A percentile compares a stretch with the other conserved stretches of the same genome.
These are phyloP conservation scores for Udeniomyces megalosporus DNA, from an alignment of 768 basidiomycete species.

Conservation along the genomic window DNA sequence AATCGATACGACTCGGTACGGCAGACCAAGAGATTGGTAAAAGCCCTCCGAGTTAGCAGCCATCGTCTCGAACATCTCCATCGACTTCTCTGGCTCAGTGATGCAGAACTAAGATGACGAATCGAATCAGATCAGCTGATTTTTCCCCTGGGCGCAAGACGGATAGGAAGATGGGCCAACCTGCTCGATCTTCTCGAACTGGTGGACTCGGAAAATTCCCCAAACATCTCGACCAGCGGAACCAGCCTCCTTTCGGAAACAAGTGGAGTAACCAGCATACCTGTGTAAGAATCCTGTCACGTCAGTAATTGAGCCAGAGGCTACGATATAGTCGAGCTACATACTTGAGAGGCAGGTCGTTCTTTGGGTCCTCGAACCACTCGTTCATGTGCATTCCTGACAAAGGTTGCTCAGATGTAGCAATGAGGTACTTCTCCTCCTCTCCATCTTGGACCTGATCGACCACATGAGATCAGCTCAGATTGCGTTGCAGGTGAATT, in stretches of 20 bases:
- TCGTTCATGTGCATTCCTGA: constrained; percentile 90
- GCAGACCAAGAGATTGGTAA: constrained; percentile 83
- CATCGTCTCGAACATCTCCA: constrained; percentile 88
- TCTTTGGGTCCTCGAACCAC: constrained; percentile 88
- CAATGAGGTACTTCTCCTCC: constrained; percentile 73
- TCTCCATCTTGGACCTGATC: constrained; percentile 11
- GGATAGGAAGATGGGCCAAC: constrained; percentile 20
- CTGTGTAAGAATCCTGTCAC: constrained; percentile 16
- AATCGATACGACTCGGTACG: constrained; percentile 84
- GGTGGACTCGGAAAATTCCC: constrained; percentile 99
- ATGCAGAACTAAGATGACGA: constrained; percentile 58
- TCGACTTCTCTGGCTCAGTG: constrained; percentile 84
- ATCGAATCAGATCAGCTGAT: no score
- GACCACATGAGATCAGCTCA: not conserved
- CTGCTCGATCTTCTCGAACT: constrained; percentile 94
- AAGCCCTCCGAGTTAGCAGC: constrained; percentile 76
- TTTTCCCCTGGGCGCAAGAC: no score
- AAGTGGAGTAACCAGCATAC: constrained; percentile 51
- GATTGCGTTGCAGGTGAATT: no score
- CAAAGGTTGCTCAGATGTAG: constrained; percentile 96
- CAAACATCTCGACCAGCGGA: constrained; percentile 95
- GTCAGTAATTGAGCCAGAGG: not conserved
- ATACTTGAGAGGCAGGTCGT: constrained; percentile 79
- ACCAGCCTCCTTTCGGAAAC: constrained; percentile 98
- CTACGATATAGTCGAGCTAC: not conserved